phyloP scores from a whole-genome alignment of 2,329 filamentous ascomycete species.

The Erysiphe neolycopersici region DNA sequence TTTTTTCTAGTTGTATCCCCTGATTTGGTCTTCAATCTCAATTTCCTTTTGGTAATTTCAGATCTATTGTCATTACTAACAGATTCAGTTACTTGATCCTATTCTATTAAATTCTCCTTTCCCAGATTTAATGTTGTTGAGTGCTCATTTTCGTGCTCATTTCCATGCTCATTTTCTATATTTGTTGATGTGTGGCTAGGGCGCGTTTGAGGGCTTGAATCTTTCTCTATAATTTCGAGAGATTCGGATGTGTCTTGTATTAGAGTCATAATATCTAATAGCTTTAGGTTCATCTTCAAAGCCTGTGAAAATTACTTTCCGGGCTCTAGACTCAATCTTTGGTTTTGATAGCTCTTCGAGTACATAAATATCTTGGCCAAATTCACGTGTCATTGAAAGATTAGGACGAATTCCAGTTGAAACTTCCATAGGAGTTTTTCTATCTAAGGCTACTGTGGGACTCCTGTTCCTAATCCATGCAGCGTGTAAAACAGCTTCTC shows the following conservation, averaged over 20 bases:
- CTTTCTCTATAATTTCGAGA: background rate
- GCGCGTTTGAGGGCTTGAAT: too few species aligned
- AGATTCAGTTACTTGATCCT: too few species aligned
- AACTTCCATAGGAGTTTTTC: background rate
- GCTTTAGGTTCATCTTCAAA: background rate
- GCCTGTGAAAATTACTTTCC: background rate
- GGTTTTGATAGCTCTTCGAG: background rate
- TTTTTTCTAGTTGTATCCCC: background rate
- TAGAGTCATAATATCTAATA: background rate
- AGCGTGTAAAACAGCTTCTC: background rate
- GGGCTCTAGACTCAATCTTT: background rate
- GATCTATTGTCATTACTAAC: too few species aligned
- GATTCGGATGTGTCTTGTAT: background rate
- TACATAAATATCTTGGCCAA: background rate
- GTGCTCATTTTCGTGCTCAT: too few species aligned
- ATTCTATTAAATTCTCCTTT: too few species aligned
- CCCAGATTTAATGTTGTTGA: too few species aligned
- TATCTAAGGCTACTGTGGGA: background rate
- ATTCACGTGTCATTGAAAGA: background rate
- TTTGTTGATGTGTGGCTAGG: too few species aligned
- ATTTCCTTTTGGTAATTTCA: background rate
- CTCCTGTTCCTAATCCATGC: background rate
- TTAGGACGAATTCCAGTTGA: background rate
- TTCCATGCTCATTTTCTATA: too few species aligned
- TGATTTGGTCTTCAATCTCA: background rate